Base-by-base conservation (phyloP, 768 basidiomycete genomes). In the Boletus huronensis region DNA sequence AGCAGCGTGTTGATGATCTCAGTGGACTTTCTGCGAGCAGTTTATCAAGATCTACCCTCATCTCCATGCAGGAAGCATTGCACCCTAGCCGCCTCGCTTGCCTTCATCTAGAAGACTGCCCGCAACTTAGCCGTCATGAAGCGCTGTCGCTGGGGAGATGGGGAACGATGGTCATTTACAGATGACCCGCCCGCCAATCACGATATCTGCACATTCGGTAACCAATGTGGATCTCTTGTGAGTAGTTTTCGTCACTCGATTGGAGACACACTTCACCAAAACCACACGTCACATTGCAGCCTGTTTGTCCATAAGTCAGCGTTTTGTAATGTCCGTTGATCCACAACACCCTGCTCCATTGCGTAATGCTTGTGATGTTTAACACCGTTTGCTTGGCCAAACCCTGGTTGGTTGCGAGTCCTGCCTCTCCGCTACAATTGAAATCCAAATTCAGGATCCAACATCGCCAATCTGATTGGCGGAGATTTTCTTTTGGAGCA, bases 61-160 rank as follows among this genome's bases (percentile, higher is more conserved):
- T 75, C 42, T 71, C 74, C 16, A 72, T 70, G 60, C 65, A 70
- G 52, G 76, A 75, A 55, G 67, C 73, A 28, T 48, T 72, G 32
- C 61, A 58, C 45, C 69, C 70, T 41, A 65, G 44, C 36, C 42
- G 64, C 64, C 75, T 82, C 46, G 64, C 67, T 48, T 80, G 74
- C 51, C 55, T 81, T 26, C 74, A 77, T 41, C 64, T 81, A 28
- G 73, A 73, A 40, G 69, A 74, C 49, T 80, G 78, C 57, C 63
- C 62, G 14, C 62, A 71, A 54, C 71, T 81, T 49, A 61, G 61
- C 44, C 57, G 73, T 56, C 71, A 72, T 40, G 72, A 77, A 39
- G 75, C 74, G 2, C 39, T 71, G 14, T 70, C 69, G 35, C 57
- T 82, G 52, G 72, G 69, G 50, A 69, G 70, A 53, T 64, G 74